Base-by-base conservation (phyloP, 1,139 yeast species). In the Candida sojae region DNA sequence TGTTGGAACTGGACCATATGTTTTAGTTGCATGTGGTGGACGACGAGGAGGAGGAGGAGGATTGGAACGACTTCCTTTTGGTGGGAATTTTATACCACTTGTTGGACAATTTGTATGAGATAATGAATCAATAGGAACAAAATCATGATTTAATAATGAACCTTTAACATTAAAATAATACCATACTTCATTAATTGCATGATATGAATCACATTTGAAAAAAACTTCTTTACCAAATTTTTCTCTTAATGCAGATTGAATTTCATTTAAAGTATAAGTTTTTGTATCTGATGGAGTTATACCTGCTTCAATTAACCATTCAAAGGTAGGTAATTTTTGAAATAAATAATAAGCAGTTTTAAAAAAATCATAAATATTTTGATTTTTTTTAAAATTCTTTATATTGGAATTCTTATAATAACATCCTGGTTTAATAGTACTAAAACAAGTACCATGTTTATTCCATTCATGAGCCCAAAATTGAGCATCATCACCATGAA, bases 381-480 rank as follows among this genome's bases (percentile, higher is more conserved):
- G 77, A 58, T 81, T 67, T 23, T 33, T 42, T 10, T 13, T 33
- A 13, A 12, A 34, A 26, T 17, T 37, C 29, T 6, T 52, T 39
- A 26, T 6, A 7, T 25, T 5, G 7, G 32, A 51, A 45, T 29
- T 53, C 53, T 17, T 51, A 50, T 4, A 26, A 63, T 89, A 90
- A 62, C 98, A 93, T 2, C 64, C 56, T 3, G 96, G 90, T 47
- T 79, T 79, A 45, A 92, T 73, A 0, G 97, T 91, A 35, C 84
- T 80, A 71, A 92, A 83, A 66, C 98, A 93, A 0, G 97, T 91
- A 4, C 93, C 98, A 62, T 93, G 99, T 66, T 93, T 93, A 71
- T 92, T 92, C 75, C 82, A 93, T 67, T 93, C 99, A 65, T 93
- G 98, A 29, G 82, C 76, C 98, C 99, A 93, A 48, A 93, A 73